Percentiles rank a stretch among this genome's conserved stretches.
Conservation (phyloP, 2,329 filamentous ascomycete species). For the Sordariomycetes sp. region DNA sequence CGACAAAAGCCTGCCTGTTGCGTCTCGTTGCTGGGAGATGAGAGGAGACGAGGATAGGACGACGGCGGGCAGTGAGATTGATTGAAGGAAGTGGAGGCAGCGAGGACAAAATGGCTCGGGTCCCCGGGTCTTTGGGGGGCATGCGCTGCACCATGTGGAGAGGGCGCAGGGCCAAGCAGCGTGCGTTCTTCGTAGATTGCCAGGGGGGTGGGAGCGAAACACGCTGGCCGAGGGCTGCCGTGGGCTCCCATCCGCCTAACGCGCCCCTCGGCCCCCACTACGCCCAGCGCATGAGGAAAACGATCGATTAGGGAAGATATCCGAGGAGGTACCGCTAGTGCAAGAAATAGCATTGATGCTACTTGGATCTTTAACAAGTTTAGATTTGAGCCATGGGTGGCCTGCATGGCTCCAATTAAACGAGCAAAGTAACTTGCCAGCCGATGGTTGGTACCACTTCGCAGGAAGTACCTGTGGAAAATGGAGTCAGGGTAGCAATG, state of each 20-base stretch:
- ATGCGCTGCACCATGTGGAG: not conserved
- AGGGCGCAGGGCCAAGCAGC: not conserved
- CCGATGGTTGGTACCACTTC: not conserved
- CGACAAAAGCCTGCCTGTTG: not conserved
- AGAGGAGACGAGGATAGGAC: slow-evolving; percentile 2
- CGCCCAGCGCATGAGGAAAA: not conserved
- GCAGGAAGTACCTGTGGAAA: not conserved
- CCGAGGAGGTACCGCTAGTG: not conserved
- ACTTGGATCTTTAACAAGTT: not conserved
- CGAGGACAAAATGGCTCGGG: slow-evolving; percentile 2
- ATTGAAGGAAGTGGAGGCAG: not conserved
- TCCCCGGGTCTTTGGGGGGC: not conserved
- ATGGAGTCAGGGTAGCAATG: not conserved
- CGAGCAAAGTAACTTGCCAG: not conserved
- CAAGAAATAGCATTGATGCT: not conserved
- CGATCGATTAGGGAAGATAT: not conserved
- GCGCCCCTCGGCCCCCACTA: not conserved
- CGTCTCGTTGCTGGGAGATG: slow-evolving; percentile 1
- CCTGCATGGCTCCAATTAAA: not conserved
- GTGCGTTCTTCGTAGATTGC: not conserved
- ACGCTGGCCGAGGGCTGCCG: not conserved
- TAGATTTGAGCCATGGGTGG: not conserved
- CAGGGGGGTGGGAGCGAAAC: slow-evolving; percentile 1
- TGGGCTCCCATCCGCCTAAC: not conserved
- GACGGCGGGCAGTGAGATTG: not conserved